Base-by-base conservation (phyloP, 768 basidiomycete species). In the Pleurotus djamor region DNA sequence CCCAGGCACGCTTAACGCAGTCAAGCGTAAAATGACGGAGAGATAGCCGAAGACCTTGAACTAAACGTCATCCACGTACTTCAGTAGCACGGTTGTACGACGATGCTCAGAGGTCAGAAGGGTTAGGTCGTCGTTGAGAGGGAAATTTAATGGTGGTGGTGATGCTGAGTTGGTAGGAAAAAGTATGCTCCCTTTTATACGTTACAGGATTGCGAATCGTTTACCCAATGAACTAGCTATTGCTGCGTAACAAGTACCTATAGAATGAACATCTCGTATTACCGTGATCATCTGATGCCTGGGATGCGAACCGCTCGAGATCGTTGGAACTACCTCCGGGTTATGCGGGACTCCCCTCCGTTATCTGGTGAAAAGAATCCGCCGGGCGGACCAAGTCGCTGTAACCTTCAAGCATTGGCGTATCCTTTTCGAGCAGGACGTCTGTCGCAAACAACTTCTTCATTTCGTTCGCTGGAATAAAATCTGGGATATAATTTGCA, bases 251-350 rank as follows among this genome's bases (percentile, higher is more conserved):
- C 37, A 21, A 43, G 36, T 56, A 56, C 54, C 44, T 10, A 13
- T 44, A 32, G 21, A 28, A 28, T 28, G 21, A 28, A 28, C 21
- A 28, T 28, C n/a, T 41, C 51, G 35, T 36, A 36, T 36, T 52
- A 36, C 34, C 37, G 41, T 44, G 41, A 44, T 56, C 54, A 56
- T 41, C 36, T 56, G 54, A 52, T 52, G n/a, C 54, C 44, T 13
- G 21, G 21, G 12, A 44, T 41, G 38, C 45, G 21, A 38, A 3
- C n/a, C 28, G 16, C 16, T 28, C 37, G 21, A 13, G 54, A 44
- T 45, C 41, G 54, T 56, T 17, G 16, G 35, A 28, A 56, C 54
- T 56, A 56, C 54, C 16, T 56, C 54, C 54, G 54, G 54, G 37
- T 44, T 41, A 56, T 14, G 41, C 54, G 54, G 54, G 38, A 56